Base-by-base conservation (phyloP, 2,329 filamentous ascomycete species). In the Aspergillus sp. region DNA sequence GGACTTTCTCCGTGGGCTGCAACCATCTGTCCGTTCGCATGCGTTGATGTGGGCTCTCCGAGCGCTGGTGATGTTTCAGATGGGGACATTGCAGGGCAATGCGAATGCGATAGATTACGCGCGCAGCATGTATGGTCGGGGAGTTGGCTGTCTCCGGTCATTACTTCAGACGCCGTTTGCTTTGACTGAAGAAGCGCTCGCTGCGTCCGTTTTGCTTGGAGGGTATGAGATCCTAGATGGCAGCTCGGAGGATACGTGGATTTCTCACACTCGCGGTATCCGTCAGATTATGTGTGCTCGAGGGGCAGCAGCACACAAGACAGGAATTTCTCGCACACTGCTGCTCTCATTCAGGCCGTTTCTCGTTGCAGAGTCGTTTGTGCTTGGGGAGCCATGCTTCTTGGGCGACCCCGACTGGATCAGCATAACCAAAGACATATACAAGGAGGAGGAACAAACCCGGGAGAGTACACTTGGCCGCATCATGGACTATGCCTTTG, bases 191-290 rank as follows among this genome's bases (percentile, higher is more conserved):
- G 57, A 65, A n/a, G 54, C 60, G 5, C 54, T 63, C 8, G 63
- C 60, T 8, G 57, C 63, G 15, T 57, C 60, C 2, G 54, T 65
- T 31, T 19, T 65, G 13, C 41, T 65, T 8, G 63, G 57, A 4
- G 60, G 57, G 8, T 65, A 63, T 53, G 63, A 65, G 47, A 51
- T 63, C 17, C 30, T 65, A n/a, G 63, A 65, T 60, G 57, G 61
- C 4, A 61, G 47, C 34, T 49, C 45, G 50, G 34, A 49, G 28
- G 43, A 61, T 55, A 56, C 59, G 3, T 64, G 62, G 62, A 38
- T 64, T 6, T 13, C 43, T 28, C 62, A 62, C 23, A 23, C 59
- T 0, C 43, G 59, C 17, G 63, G 63, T 3, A 63, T 64, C 34
- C 49, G 45, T 3, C 45, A 64, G 13, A 30, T 64, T 4, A 63